A percentile compares a stretch with the other conserved stretches of the same genome.
Evolutionary conservation across 2,329 filamentous ascomycete species (phyloP).

Genomic region (Raffaelea arxii): DNA sequence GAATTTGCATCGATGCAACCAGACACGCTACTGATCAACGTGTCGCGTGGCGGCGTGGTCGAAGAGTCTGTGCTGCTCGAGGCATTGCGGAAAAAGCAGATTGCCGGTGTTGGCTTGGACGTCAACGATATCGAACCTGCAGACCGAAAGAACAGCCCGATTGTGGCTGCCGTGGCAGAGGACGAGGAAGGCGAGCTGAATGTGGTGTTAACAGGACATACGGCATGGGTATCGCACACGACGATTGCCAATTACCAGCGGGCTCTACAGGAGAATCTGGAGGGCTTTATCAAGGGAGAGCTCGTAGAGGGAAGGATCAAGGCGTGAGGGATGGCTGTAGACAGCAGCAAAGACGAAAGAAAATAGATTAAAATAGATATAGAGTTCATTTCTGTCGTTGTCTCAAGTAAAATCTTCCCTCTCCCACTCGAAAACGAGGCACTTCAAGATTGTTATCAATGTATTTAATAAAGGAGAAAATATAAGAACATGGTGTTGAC

Average conservation of each 20-base stretch:
- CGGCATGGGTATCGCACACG: constrained; percentile 12
- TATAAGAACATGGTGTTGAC: too few species aligned
- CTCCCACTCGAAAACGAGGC: too few species aligned
- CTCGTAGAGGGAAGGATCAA: constrained; percentile 2
- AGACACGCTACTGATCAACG: constrained; percentile 22
- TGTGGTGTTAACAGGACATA: constrained; percentile 12
- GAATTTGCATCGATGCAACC: constrained; percentile 14
- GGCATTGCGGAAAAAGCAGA: constrained; percentile 20
- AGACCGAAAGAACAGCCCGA: constrained; percentile 7
- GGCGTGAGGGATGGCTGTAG: constrained; percentile 18
- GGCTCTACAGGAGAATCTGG: constrained; percentile 11
- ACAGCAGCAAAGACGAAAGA: constrained; percentile 3
- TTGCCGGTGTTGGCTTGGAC: constrained; percentile 24
- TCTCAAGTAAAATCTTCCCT: too few species aligned
- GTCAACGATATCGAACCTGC: constrained; percentile 25
- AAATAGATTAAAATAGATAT: too few species aligned
- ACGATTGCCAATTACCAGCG: constrained; percentile 13
- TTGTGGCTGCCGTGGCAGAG: constrained; percentile 8
- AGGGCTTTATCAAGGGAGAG: constrained; percentile 8
- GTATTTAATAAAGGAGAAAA: too few species aligned
- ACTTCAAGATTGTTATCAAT: too few species aligned
- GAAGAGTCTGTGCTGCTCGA: constrained; percentile 23
- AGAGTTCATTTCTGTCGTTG: too few species aligned
- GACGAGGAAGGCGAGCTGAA: constrained; percentile 9
- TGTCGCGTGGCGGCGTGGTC: constrained; percentile 23